Evolutionary conservation across 2,329 filamentous ascomycete species (phyloP).

Genomic region (Calcarisporium arbuscula): DNA sequence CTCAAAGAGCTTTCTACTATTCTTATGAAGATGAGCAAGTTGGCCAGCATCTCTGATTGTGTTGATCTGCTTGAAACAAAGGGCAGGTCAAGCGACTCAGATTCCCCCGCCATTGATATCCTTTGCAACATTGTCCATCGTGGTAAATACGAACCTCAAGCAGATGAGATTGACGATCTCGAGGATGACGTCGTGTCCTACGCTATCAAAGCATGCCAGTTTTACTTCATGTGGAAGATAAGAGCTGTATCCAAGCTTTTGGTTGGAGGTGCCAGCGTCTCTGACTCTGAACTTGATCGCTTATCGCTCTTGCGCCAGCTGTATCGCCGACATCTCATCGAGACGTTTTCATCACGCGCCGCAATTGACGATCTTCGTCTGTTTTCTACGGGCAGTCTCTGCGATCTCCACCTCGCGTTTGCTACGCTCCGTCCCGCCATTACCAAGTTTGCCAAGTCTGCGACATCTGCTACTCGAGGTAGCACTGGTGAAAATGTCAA

Average conservation of each 20-base stretch:
- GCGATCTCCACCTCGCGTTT: slow-evolving; percentile 79
- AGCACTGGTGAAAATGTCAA: slow-evolving; percentile 24
- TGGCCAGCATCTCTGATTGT: slow-evolving; percentile 74
- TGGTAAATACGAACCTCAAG: slow-evolving; percentile 61
- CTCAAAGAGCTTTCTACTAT: slow-evolving; percentile 68
- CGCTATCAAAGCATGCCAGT: slow-evolving; percentile 69
- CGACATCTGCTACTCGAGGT: slow-evolving; percentile 15
- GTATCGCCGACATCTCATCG: slow-evolving; percentile 58
- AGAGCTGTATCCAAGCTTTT: slow-evolving; percentile 52
- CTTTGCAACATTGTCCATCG: slow-evolving; percentile 68
- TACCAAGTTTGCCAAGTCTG: slow-evolving; percentile 29
- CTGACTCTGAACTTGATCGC: slow-evolving; percentile 53
- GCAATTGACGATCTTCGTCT: slow-evolving; percentile 74
- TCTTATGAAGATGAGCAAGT: slow-evolving; percentile 71
- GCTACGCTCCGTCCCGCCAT: slow-evolving; percentile 58
- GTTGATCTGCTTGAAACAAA: slow-evolving; percentile 65
- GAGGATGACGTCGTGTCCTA: slow-evolving; percentile 75
- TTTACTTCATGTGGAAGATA: slow-evolving; percentile 96
- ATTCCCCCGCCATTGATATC: slow-evolving; percentile 55
- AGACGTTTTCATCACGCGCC: slow-evolving; percentile 59
- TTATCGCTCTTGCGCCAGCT: slow-evolving; percentile 49
- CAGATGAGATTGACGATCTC: slow-evolving; percentile 64
- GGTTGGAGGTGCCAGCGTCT: slow-evolving; percentile 46
- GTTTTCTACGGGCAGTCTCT: slow-evolving; percentile 65
- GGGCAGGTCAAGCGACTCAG: slow-evolving; percentile 40